Evolutionary conservation across 805 yeast species (phyloP).

Genomic region (Cyberlindnera maritima): DNA sequence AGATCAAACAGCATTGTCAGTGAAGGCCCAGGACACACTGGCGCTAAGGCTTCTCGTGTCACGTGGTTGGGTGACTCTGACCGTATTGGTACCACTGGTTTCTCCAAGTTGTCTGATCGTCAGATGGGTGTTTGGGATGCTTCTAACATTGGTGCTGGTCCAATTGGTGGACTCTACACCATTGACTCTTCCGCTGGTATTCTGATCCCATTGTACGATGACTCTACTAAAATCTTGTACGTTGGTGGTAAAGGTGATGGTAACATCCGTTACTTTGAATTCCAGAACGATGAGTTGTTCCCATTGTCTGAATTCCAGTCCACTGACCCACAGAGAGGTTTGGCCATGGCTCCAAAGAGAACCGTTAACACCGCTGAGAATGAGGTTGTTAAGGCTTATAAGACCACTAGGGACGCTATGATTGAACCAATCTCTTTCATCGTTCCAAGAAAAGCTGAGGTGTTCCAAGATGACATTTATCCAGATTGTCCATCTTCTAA

Average conservation of each 20-base stretch:
- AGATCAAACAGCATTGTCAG: constrained; percentile 68
- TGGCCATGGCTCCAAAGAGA: constrained; percentile 85
- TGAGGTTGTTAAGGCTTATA: constrained; percentile 79
- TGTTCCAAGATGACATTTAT: constrained; percentile 88
- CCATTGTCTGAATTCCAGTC: constrained; percentile 89
- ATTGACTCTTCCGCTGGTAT: constrained; percentile 93
- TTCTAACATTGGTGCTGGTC: constrained; percentile 68
- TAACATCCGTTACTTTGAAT: constrained; percentile 91
- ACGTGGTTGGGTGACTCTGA: constrained; percentile 88
- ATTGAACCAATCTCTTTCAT: constrained; percentile 91
- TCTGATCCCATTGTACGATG: constrained; percentile 87
- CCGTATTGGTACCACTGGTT: constrained; percentile 90
- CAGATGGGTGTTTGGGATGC: constrained; percentile 95
- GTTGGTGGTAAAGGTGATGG: constrained; percentile 99
- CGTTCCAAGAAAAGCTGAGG: constrained; percentile 92
- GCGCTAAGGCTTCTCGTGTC: constrained; percentile 87
- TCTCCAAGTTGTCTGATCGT: constrained; percentile 88
- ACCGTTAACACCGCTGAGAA: constrained; percentile 76
- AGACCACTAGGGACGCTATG: constrained; percentile 79
- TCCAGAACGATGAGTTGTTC: constrained; percentile 75
- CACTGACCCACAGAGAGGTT: constrained; percentile 92
- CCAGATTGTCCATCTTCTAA: constrained; percentile 84
- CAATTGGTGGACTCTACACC: constrained; percentile 83
- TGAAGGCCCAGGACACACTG: constrained; percentile 88
- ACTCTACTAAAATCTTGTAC: constrained; percentile 72